These are phyloP conservation scores for Mortierella sp. DNA, from an alignment of 371 early-diverging fungal genomes.

Conservation along the genomic window DNA sequence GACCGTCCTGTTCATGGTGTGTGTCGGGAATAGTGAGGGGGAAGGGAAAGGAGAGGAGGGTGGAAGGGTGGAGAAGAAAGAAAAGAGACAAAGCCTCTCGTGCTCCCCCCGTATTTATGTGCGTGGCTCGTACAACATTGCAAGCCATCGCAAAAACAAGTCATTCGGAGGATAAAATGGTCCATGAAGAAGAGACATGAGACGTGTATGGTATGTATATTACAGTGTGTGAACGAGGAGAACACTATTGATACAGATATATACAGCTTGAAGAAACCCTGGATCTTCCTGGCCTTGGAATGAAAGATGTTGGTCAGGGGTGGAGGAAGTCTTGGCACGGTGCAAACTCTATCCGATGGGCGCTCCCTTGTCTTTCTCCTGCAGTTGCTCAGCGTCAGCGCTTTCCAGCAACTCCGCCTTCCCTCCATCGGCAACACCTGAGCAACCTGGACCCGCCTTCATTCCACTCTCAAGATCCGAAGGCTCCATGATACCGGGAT, in stretches of 20 bases:
- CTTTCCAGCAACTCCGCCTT: constrained; percentile 1
- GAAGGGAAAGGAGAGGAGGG: neutral
- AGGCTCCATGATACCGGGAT: too few relatives aligned
- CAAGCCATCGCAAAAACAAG: neutral
- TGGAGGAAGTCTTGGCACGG: neutral
- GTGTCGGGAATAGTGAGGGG: neutral
- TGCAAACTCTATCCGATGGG: too few relatives aligned
- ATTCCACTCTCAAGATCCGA: too few relatives aligned
- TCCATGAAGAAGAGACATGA: too few relatives aligned
- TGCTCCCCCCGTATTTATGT: too few relatives aligned
- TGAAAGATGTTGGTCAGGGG: too few relatives aligned
- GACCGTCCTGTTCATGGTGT: constrained; percentile 16
- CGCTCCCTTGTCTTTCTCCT: neutral
- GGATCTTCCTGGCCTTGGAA: too few relatives aligned
- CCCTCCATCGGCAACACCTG: neutral
- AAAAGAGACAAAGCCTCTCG: neutral
- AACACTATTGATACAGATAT: constrained; percentile 22
- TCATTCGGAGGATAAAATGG: too few relatives aligned
- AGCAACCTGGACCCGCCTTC: too few relatives aligned
- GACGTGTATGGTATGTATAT: too few relatives aligned
- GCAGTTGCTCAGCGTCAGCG: neutral
- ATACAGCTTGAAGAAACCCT: constrained; percentile 7
- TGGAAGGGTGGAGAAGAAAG: neutral
- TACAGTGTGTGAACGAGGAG: constrained; percentile 42
- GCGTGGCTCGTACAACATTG: too few relatives aligned